Evolutionary conservation across 306 rosid species (phyloP).

Genomic region (Rosa multiflora): DNA sequence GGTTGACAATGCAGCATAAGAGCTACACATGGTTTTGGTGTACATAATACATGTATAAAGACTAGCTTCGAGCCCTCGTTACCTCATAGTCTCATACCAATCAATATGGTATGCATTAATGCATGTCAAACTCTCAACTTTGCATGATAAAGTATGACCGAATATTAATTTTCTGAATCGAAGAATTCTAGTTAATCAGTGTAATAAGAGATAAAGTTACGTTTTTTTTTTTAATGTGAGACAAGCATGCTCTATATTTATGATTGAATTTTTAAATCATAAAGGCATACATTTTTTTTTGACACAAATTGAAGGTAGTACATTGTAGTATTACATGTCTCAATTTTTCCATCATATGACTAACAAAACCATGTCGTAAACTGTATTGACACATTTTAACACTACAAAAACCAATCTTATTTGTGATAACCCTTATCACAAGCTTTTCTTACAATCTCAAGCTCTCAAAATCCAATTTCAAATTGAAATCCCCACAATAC

Average conservation of each 20-base stretch:
- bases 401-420: neutral
- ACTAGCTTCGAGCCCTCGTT: neutral
- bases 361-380: neutral
- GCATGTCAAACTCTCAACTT: neutral
- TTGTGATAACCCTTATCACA: neutral
- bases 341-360: neutral
- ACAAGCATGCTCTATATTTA: no score
- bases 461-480: neutral
- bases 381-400: neutral
- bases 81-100: neutral
- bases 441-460: neutral
- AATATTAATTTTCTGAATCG: neutral
- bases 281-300: no score
- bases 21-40: constrained; percentile 21
- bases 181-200: neutral
- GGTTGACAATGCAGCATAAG: constrained; percentile 28
- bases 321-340: no score
- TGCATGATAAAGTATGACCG: neutral
- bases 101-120: neutral
- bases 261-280: no score
- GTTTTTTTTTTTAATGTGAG: no score
- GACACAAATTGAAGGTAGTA: no score
- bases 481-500: neutral
- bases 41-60: neutral
- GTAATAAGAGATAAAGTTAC: no score